Conservation (phyloP, 1,139 yeast species). For the Scheffersomyces lignicola region DNA sequence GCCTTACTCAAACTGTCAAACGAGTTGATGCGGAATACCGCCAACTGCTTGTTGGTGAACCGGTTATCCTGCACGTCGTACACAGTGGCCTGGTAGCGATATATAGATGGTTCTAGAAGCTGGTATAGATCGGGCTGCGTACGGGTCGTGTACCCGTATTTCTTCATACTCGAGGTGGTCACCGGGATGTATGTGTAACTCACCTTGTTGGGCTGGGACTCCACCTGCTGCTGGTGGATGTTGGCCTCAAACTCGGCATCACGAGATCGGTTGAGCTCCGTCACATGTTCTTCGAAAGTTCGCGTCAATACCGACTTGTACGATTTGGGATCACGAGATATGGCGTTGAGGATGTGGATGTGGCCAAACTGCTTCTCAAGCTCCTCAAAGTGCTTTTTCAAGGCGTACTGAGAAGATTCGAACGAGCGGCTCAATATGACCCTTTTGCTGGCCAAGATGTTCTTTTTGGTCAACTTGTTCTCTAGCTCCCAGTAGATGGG, state of each 20-base stretch:
- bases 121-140: constrained; percentile 41
- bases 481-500: constrained; percentile 67
- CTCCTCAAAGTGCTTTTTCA: constrained; percentile 61
- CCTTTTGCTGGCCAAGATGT: constrained; percentile 46
- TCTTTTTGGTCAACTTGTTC: constrained; percentile 39
- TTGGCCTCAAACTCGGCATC: constrained; percentile 8
- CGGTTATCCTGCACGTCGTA: constrained; percentile 49
- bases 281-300: constrained; percentile 32
- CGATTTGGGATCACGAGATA: constrained; percentile 39
- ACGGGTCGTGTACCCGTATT: constrained; percentile 34
- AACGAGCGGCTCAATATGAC: constrained; percentile 57
- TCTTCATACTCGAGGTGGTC: constrained; percentile 32
- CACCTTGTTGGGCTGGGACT: constrained; percentile 17
- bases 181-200: constrained; percentile 35
- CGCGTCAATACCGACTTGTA: constrained; percentile 37
- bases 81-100: constrained; percentile 66
- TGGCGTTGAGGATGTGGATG: constrained; percentile 56
- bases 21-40: constrained; percentile 65
- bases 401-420: constrained; percentile 66
- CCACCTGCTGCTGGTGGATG: background rate
- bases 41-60: constrained; percentile 66
- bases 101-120: constrained; percentile 46
- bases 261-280: constrained; percentile 20
- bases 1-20: constrained; percentile 67
- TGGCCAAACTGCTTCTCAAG: constrained; percentile 62